Evolutionary conservation across 2,329 filamentous ascomycete species (phyloP).

Genomic region (Exophiala sideris): DNA sequence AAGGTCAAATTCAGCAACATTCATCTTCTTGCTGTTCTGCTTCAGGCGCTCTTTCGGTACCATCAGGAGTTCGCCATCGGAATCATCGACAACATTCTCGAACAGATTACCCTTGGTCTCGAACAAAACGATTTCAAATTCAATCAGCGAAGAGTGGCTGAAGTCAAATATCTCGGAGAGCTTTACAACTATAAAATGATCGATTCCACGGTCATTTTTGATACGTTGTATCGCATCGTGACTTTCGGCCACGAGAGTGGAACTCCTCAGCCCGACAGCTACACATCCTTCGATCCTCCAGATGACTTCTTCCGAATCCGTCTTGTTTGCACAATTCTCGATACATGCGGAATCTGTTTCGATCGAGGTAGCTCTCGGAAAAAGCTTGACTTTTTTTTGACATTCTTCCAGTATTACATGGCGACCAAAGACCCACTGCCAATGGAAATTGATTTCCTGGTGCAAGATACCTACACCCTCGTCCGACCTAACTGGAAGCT

Average conservation of each 20-base stretch:
- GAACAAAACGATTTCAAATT: conserved; percentile 97
- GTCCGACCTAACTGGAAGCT: conserved; percentile 92
- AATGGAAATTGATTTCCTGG: conserved; percentile 95
- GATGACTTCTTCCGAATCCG: conserved; percentile 97
- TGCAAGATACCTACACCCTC: conserved; percentile 84
- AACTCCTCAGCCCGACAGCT: conserved; percentile 71
- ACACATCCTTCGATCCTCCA: conserved; percentile 76
- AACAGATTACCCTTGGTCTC: conserved; percentile 80
- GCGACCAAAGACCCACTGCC: conserved; percentile 83
- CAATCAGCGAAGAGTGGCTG: conserved; percentile 89
- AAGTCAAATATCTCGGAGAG: conserved; percentile 94
- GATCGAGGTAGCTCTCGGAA: conserved; percentile 90
- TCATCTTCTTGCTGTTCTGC: conserved; percentile 83
- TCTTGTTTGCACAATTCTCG: conserved; percentile 80
- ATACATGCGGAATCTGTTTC: conserved; percentile 95
- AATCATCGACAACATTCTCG: conserved; percentile 88
- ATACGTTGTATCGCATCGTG: conserved; percentile 89
- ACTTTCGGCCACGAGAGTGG: conserved; percentile 86
- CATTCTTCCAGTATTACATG: conserved; percentile 93
- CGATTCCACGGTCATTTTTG: conserved; percentile 92
- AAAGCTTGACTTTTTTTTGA: conserved; percentile 96
- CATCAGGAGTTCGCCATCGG: conserved; percentile 86
- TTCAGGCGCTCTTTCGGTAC: conserved; percentile 84
- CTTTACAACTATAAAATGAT: conserved; percentile 97
- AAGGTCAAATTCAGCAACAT: conserved; percentile 98